Conservation (phyloP, 495 filamentous ascomycete genomes). For the Xylaria scruposa region DNA sequence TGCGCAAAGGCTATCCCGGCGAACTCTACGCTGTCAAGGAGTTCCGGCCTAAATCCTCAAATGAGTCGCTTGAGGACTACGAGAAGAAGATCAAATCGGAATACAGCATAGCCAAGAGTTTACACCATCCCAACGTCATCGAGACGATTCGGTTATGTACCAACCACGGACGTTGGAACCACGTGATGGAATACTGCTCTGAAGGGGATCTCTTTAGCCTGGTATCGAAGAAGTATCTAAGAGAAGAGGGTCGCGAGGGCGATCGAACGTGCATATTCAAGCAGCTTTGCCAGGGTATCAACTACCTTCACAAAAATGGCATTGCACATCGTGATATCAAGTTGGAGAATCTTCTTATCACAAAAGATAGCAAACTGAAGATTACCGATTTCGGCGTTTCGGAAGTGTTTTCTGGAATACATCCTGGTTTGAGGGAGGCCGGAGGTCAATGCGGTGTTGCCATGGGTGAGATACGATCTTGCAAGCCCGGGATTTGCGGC, state of each 20-base stretch:
- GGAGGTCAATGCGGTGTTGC: conserved; percentile 69
- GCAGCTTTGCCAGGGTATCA: conserved; percentile 73
- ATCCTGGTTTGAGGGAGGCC: conserved; percentile 70
- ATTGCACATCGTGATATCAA: conserved; percentile 86
- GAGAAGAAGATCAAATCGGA: conserved; percentile 81
- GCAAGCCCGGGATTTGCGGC: conserved; percentile 75
- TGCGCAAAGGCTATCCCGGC: conserved; percentile 56
- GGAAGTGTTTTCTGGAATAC: conserved; percentile 75
- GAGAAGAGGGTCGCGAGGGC: conserved; percentile 62
- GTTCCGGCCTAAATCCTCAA: conserved; percentile 68
- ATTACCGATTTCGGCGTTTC: conserved; percentile 83
- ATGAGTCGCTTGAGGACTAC: conserved; percentile 70
- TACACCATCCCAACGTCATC: conserved; percentile 81
- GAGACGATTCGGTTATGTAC: conserved; percentile 73
- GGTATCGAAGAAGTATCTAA: conserved; percentile 69
- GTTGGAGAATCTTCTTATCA: conserved; percentile 77
- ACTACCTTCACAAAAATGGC: conserved; percentile 72
- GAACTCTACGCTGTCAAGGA: conserved; percentile 80
- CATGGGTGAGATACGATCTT: conserved; percentile 69
- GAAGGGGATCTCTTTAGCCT: conserved; percentile 74
- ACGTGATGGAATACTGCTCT: conserved; percentile 85
- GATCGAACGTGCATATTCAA: conserved; percentile 83
- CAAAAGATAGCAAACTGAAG: conserved; percentile 71
- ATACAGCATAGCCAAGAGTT: conserved; percentile 75
- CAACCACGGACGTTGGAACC: conserved; percentile 71